phyloP scores from a whole-genome alignment of 176 grass and related monocot genomes.

The Juncus effusus region DNA sequence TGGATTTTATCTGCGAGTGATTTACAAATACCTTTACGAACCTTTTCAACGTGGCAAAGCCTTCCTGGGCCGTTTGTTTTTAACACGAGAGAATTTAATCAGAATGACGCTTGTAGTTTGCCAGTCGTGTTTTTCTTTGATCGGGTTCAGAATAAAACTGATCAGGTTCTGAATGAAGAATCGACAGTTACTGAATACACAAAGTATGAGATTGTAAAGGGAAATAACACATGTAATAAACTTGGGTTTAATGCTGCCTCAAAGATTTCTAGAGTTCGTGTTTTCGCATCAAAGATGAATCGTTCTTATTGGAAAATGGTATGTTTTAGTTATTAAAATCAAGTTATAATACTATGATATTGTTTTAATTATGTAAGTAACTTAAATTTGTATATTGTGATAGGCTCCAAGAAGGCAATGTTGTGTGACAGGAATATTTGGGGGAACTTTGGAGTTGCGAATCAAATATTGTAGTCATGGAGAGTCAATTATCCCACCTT shows the following conservation, averaged over 20 bases:
- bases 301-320: constrained; percentile 19
- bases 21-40: constrained; percentile 32
- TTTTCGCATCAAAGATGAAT: constrained; percentile 24
- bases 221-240: neutral
- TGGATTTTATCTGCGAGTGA: constrained; percentile 20
- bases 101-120: constrained; percentile 3
- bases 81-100: constrained; percentile 27
- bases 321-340: neutral
- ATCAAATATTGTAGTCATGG: constrained; percentile 20
- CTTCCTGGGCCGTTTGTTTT: constrained; percentile 28
- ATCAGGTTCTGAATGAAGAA: neutral
- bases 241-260: neutral
- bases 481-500: neutral
- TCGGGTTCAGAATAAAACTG: constrained; percentile 4
- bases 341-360: neutral
- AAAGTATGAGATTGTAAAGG: neutral
- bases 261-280: neutral
- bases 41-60: constrained; percentile 37
- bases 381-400: constrained; percentile 1
- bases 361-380: neutral
- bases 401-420: constrained; percentile 29
- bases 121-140: constrained; percentile 35
- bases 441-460: constrained; percentile 20
- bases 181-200: constrained; percentile 25
- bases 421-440: constrained; percentile 1